phyloP scores from a whole-genome alignment of 495 filamentous ascomycete genomes.

The Jackrogersella minutella region DNA sequence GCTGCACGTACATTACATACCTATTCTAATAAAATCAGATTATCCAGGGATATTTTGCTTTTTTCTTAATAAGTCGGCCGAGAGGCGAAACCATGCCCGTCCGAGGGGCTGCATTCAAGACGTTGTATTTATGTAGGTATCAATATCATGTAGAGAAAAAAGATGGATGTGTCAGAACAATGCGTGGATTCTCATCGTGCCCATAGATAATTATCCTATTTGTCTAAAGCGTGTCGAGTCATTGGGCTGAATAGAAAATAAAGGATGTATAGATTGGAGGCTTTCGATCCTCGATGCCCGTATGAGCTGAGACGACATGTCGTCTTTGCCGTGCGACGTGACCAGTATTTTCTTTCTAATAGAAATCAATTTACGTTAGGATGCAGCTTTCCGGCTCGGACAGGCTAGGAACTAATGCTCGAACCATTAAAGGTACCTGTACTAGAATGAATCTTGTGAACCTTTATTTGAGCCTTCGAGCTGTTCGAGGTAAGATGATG shows the following conservation, averaged over 20 bases:
- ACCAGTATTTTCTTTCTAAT: slow-evolving; percentile 25
- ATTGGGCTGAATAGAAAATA: slow-evolving; percentile 1
- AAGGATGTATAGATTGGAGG: background rate
- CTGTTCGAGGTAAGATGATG: background rate
- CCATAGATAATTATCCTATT: slow-evolving; percentile 8
- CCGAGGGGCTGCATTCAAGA: background rate
- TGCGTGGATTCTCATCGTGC: background rate
- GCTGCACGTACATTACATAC: background rate
- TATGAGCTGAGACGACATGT: background rate
- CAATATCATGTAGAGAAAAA: no score
- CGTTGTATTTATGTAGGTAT: background rate
- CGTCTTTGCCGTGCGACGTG: slow-evolving; percentile 24
- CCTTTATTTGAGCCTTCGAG: no score
- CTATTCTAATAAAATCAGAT: slow-evolving; percentile 11
- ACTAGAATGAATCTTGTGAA: no score
- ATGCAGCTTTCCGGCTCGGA: slow-evolving; percentile 3
- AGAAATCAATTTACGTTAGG: slow-evolving; percentile 5
- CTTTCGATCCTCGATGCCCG: slow-evolving; percentile 12
- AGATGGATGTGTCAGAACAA: background rate
- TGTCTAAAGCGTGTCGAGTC: background rate
- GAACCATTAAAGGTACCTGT: slow-evolving; percentile 21
- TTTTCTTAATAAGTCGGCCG: background rate
- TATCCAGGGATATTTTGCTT: slow-evolving; percentile 6
- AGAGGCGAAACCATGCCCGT: background rate
- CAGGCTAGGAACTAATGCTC: background rate